A percentile compares a stretch with the other conserved stretches of the same genome.
phyloP scores from a whole-genome alignment of 768 basidiomycete species.

The Leucosporidium creatinivorum region DNA sequence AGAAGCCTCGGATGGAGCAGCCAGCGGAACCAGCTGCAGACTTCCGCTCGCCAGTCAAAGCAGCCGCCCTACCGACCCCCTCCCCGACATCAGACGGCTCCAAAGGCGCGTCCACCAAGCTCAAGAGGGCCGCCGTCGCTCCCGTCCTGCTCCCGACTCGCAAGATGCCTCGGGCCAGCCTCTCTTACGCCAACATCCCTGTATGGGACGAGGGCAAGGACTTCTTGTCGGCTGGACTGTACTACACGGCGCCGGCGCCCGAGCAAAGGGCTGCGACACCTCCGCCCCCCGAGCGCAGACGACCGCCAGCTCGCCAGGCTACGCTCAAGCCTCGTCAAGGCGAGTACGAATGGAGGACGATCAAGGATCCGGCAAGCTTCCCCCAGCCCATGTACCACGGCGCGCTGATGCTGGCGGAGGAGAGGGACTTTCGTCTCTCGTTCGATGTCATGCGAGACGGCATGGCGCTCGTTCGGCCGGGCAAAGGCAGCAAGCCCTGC shows the following conservation, averaged over 20 bases:
- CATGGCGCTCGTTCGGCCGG: not conserved
- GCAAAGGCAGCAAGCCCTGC: not conserved
- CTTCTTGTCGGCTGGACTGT: constrained; percentile 10
- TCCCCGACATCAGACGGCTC: not conserved
- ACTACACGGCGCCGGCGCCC: constrained; percentile 4
- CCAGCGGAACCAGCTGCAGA: too few species aligned
- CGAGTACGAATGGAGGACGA: not conserved
- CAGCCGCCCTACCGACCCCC: not conserved
- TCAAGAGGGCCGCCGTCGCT: not conserved
- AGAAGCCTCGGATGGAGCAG: too few species aligned
- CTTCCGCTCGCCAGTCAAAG: too few species aligned
- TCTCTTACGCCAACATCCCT: not conserved
- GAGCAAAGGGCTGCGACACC: not conserved
- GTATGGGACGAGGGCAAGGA: constrained; percentile 11
- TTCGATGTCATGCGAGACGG: constrained; percentile 22
- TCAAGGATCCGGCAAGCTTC: not conserved
- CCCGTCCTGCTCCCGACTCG: not conserved
- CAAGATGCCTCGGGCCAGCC: not conserved
- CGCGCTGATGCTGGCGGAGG: constrained; percentile 6
- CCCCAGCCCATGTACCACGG: constrained; percentile 18
- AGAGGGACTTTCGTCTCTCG: constrained; percentile 13
- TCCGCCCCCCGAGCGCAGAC: not conserved
- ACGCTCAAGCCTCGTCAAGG: not conserved
- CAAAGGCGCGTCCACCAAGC: not conserved
- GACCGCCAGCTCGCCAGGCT: not conserved